Percentiles rank a stretch among this genome's conserved stretches.
Conservation (phyloP, 169 alveolate species). For the Plasmodium malariae region DNA sequence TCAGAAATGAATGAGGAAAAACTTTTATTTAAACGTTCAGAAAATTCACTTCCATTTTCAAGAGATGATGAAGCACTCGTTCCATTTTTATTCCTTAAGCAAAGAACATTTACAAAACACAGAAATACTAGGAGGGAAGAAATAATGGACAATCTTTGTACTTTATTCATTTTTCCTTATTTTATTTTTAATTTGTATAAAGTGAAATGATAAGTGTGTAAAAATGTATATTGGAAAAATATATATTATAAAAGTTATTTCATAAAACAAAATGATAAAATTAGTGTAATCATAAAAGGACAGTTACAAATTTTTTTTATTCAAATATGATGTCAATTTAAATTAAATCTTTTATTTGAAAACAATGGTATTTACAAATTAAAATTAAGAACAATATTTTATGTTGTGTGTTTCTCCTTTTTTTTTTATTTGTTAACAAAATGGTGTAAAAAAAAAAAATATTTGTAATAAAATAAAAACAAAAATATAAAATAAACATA, state of each 20-base stretch:
- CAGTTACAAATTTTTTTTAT: slow-evolving; percentile 8
- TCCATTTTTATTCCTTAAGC: slow-evolving; percentile 52
- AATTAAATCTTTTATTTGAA: slow-evolving; percentile 19
- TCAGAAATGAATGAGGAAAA: slow-evolving; percentile 48
- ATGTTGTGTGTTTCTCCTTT: slow-evolving; percentile 16
- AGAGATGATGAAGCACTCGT: slow-evolving; percentile 26
- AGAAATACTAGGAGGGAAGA: slow-evolving; percentile 39
- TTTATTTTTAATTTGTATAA: background rate
- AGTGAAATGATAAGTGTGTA: background rate
- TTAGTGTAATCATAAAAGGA: slow-evolving; percentile 18
- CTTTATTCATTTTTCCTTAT: slow-evolving; percentile 53
- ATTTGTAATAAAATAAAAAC: background rate
- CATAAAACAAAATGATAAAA: slow-evolving; percentile 14
- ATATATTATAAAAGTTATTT: slow-evolving; percentile 27
- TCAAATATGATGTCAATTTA: slow-evolving; percentile 10
- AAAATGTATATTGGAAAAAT: background rate
- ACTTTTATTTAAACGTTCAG: slow-evolving; percentile 34
- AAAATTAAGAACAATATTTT: slow-evolving; percentile 12
- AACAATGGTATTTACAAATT: slow-evolving; percentile 10
- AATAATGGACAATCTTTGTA: slow-evolving; percentile 46
- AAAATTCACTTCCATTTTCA: slow-evolving; percentile 39
- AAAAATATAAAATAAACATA: slow-evolving; percentile 7
- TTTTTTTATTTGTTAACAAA: slow-evolving; percentile 6
- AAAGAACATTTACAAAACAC: slow-evolving; percentile 44
- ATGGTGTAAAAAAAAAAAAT: slow-evolving; percentile 13